Evolutionary conservation across 192 early-diverging fungal species (phyloP), one percentile per base, ranked within the genome.

Genomic region (Entomortierella beljakovae): DNA sequence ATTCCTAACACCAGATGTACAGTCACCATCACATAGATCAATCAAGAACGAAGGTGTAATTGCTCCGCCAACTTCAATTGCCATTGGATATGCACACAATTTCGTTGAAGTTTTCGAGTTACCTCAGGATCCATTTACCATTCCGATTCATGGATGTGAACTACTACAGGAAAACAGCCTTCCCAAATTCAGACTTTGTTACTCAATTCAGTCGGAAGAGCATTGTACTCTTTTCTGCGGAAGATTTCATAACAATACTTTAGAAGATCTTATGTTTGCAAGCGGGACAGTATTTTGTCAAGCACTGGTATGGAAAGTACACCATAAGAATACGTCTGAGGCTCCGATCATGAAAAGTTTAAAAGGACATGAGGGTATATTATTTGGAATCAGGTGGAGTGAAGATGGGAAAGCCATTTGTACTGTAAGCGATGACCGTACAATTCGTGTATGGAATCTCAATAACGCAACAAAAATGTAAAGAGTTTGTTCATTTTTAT

Each of bases 211-310:
- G 61, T 95, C 92, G 48, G 80, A 85, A 38, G 89, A 90, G 46
- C 87, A 81, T 28, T 92, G 92, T 52, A 91, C 94, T 28, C 60
- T 94, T 46, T 94, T 95, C 76, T 86, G 92, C 1, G 93, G 93
- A 0, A 87, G 88, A 34, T 89, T 96, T 51, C 86, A 83, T 62
- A 91, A 91, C n/a, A 58, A 70, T 6, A 87, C 83, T 0, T 38
- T 80, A 10, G 82, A 80, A 13, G 72, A 68, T 0, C 51, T 94
- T 6, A 64, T 80, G 16, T 80, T 95, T 11, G 92, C 91, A 0
- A 88, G 89, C 0, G 95, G 95, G 0, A 96, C 95, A 8, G 94
- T 95, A 10, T 95, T 95, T 74, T 94, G 93, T 81, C 85, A 95
- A 48, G 89, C 94, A 0, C 80, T 92, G 59, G 52, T 94, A 5